Evolutionary conservation across 306 rosid species (phyloP).

Genomic region (Luffa aegyptiaca): DNA sequence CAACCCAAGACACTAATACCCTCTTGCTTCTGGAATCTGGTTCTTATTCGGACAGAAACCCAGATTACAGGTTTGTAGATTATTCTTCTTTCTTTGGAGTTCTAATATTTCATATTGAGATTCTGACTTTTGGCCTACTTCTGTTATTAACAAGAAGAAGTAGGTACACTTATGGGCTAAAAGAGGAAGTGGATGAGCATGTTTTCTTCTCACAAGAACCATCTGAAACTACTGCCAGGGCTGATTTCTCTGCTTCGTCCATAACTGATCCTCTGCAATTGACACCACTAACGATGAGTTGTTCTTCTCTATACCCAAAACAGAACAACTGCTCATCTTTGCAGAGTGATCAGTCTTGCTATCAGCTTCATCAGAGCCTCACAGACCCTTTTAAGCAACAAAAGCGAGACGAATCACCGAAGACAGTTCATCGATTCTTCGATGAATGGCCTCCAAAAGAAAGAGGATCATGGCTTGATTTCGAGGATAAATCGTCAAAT

Average conservation of each 20-base stretch:
- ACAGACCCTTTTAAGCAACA: constrained; percentile 24
- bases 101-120: background rate
- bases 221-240: constrained; percentile 50
- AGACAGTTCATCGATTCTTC: constrained; percentile 79
- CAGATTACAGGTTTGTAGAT: constrained; percentile 52
- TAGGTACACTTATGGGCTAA: constrained; percentile 58
- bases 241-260: constrained; percentile 56
- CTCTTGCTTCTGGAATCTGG: constrained; percentile 52
- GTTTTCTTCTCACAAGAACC: constrained; percentile 79
- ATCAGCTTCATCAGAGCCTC: constrained; percentile 63
- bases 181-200: constrained; percentile 72
- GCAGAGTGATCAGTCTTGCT: constrained; percentile 44
- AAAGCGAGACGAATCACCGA: constrained; percentile 58
- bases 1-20: constrained; percentile 41
- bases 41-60: constrained; percentile 35
- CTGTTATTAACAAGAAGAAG: constrained; percentile 23
- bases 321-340: constrained; percentile 55
- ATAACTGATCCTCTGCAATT: constrained; percentile 73
- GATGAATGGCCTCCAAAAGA: constrained; percentile 85
- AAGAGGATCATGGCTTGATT: constrained; percentile 68
- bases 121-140: background rate
- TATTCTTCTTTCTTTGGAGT: background rate
- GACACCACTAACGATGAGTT: constrained; percentile 73
- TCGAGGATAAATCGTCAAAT: constrained; percentile 62
- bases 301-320: constrained; percentile 52